phyloP scores from a whole-genome alignment of 768 basidiomycete species.

The Auricularia sp. region DNA sequence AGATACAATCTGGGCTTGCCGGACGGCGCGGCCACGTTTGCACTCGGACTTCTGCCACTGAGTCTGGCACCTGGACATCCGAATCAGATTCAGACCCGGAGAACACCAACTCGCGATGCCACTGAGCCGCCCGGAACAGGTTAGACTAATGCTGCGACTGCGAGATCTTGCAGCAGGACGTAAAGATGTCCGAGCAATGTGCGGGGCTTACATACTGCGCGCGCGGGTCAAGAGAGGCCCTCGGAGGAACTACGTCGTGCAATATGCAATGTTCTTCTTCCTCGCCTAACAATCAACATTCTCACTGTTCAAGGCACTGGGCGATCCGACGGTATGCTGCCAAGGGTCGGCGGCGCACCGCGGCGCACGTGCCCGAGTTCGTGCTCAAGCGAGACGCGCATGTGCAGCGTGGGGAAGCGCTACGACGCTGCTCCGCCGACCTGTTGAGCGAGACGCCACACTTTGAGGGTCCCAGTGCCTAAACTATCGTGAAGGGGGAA shows the following conservation, averaged over 20 bases:
- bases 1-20: too few relatives aligned
- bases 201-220: neutral
- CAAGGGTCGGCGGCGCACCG: neutral
- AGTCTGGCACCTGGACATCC: too few relatives aligned
- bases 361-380: neutral
- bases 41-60: too few relatives aligned
- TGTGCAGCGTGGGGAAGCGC: neutral
- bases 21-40: too few relatives aligned
- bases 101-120: too few relatives aligned
- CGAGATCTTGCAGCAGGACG: too few relatives aligned
- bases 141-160: too few relatives aligned
- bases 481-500: conserved; percentile 34
- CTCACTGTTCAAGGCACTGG: neutral
- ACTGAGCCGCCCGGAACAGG: too few relatives aligned
- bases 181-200: neutral
- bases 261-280: neutral
- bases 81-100: too few relatives aligned
- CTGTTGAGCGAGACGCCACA: conserved; percentile 45
- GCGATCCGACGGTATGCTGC: neutral
- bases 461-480: conserved; percentile 64
- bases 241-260: neutral
- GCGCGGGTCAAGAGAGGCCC: neutral
- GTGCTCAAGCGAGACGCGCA: neutral
- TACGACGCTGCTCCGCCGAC: neutral
- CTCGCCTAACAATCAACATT: neutral